Evolutionary conservation across 768 basidiomycete genomes (phyloP), one percentile per base, ranked within the genome.

Genomic region (Kockovaella imperatae): DNA sequence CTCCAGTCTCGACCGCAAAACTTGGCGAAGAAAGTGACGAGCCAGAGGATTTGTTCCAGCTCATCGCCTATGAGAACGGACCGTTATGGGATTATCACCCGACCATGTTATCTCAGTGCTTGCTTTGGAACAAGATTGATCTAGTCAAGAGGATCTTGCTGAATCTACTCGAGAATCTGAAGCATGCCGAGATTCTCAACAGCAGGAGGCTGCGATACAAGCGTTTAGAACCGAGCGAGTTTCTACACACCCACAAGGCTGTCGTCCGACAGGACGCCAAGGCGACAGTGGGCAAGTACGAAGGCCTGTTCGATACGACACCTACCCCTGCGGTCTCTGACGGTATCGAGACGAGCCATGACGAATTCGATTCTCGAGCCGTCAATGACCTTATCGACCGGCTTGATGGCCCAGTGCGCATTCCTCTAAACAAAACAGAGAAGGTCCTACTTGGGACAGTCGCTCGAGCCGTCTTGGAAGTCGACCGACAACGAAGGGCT

Each of bases 61-160:
- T 85, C 60, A 86, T 90, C 29, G 86, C 85, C 4, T 73, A 81
- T 48, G 77, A 80, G 41, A 90, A 91, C 65, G 88, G 87, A 0
- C 90, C 93, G 3, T 72, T 96, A 29, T 79, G 81, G 15, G 87
- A 95, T 69, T 90, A 87, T 68, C 88, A 96, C 72, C 91, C 93
- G 3, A 87, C 91, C 62, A 83, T 93, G 78, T 68, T 97, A 15
- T 72, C 90, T 11, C 91, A 96, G 63, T 93, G 88, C 64, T 74
- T 96, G 46, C 73, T 95, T 6, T 93, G 89, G 90, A 84, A 82
- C 31, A 93, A 93, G 69, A 68, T 86, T 31, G 84, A 86, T 49
- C 68, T 89, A 5, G 90, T 93, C 35, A 88, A 91, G 59, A 78
- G 79, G 28, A 81, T 89, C 53, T 80, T 93, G 34, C 69, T 81